These are phyloP conservation scores for Westerdykella sp. DNA, from an alignment of 2,329 filamentous ascomycete genomes.

Conservation along the genomic window DNA sequence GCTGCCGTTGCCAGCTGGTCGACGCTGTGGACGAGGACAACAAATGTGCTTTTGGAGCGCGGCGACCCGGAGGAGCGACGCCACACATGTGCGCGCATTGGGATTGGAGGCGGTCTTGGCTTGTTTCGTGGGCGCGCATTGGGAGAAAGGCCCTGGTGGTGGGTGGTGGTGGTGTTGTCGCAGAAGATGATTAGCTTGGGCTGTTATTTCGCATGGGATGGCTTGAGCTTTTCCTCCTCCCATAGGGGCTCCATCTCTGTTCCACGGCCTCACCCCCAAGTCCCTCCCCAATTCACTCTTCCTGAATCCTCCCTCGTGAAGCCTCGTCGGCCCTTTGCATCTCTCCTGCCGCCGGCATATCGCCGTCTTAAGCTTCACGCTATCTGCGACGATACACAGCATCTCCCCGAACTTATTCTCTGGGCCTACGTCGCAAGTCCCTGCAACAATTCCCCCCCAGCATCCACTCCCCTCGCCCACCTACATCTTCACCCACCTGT, in stretches of 20 bases:
- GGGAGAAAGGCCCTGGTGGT: neutral
- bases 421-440: neutral
- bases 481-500: neutral
- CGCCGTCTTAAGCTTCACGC: no score
- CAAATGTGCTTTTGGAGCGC: neutral
- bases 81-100: neutral
- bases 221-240: neutral
- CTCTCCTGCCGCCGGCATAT: no score
- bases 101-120: no score
- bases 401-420: neutral
- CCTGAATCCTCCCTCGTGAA: neutral
- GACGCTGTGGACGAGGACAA: neutral
- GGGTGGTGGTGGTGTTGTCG: neutral
- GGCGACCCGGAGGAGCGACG: neutral
- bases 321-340: neutral
- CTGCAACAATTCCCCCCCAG: neutral
- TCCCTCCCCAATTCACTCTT: neutral
- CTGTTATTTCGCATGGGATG: neutral
- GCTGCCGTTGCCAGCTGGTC: neutral
- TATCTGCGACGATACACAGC: neutral
- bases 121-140: neutral
- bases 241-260: neutral
- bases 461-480: neutral
- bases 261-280: neutral
- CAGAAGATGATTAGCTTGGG: neutral